Conservation (phyloP, 495 filamentous ascomycete species). For the Penicillium verhagenii region DNA sequence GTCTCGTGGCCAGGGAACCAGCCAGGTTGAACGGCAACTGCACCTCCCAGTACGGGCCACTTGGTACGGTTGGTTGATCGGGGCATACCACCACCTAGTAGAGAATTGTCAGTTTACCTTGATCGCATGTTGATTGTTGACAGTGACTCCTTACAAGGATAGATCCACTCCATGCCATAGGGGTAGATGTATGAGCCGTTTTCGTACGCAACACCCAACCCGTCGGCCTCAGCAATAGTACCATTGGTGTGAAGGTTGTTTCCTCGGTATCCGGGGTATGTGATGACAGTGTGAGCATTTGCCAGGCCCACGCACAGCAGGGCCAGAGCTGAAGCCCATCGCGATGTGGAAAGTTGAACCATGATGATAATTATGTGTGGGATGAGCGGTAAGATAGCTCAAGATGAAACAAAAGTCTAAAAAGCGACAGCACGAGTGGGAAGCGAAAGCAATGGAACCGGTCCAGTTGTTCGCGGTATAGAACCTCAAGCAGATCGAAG, state of each 20-base stretch:
- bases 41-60: constrained; percentile 88
- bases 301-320: constrained; percentile 52
- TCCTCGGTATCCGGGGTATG: constrained; percentile 92
- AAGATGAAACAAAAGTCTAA: background rate
- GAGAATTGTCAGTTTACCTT: constrained; percentile 4
- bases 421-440: background rate
- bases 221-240: constrained; percentile 42
- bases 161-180: constrained; percentile 97
- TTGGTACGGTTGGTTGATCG: constrained; percentile 80
- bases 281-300: constrained; percentile 82
- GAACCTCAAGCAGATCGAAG: constrained; percentile 1
- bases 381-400: constrained; percentile 4
- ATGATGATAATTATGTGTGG: constrained; percentile 21
- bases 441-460: constrained; percentile 7
- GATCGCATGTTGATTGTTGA: background rate
- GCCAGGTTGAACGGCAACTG: constrained; percentile 82
- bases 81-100: constrained; percentile 80
- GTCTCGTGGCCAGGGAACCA: constrained; percentile 92
- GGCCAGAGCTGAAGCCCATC: constrained; percentile 48
- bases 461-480: constrained; percentile 1
- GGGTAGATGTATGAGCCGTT: constrained; percentile 58
- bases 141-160: constrained; percentile 72
- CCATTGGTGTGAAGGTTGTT: constrained; percentile 85
- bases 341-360: constrained; percentile 41
- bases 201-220: constrained; percentile 45